Conservation (phyloP, 257 asterid species). For the Eucommia ulmoides region DNA sequence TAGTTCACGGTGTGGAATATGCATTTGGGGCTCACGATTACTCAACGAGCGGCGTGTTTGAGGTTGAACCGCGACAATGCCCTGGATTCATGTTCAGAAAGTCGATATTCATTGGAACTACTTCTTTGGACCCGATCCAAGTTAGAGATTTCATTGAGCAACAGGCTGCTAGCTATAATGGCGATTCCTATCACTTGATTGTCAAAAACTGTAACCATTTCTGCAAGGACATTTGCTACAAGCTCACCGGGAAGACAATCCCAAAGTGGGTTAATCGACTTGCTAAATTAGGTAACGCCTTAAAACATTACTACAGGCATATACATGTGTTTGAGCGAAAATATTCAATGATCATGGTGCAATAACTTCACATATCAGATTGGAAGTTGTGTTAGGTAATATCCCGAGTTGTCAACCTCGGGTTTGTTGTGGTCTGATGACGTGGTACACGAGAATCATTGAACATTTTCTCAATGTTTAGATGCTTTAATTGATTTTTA, state of each 20-base stretch:
- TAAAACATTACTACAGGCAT: not conserved
- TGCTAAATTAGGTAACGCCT: conserved; percentile 61
- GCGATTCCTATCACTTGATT: conserved; percentile 81
- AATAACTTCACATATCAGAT: not conserved
- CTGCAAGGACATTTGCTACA: conserved; percentile 74
- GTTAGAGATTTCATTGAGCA: conserved; percentile 77
- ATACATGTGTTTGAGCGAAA: not conserved
- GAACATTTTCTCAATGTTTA: not conserved
- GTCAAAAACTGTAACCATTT: conserved; percentile 94
- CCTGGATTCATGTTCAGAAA: conserved; percentile 87
- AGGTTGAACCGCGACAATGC: conserved; percentile 89
- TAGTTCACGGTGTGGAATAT: conserved; percentile 91
- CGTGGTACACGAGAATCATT: too few species aligned
- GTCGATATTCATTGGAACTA: conserved; percentile 68
- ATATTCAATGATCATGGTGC: not conserved
- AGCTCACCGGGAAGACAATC: conserved; percentile 64
- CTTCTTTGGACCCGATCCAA: conserved; percentile 47
- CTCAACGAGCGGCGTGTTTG: conserved; percentile 84
- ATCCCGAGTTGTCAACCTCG: too few species aligned
- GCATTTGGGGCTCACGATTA: conserved; percentile 93
- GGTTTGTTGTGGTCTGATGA: too few species aligned
- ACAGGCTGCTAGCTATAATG: conserved; percentile 72
- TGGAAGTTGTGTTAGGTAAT: not conserved
- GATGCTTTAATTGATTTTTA: too few species aligned
- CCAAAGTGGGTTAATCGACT: conserved; percentile 97